phyloP scores from a whole-genome alignment of 192 early-diverging fungal species.

The Paraglomus brasilianum region DNA sequence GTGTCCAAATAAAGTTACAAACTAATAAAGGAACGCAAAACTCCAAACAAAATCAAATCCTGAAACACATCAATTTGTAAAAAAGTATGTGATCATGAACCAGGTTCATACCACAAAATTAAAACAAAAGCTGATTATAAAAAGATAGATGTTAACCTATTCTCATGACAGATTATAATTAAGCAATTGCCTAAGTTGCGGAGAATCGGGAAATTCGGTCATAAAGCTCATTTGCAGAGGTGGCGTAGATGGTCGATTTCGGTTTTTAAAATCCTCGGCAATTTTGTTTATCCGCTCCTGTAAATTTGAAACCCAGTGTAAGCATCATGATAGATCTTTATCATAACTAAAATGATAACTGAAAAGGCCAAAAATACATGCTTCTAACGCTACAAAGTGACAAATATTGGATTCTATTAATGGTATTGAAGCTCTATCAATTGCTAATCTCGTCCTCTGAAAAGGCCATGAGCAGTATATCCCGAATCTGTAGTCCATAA shows the following conservation, averaged over 20 bases:
- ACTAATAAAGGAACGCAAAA: too few species aligned
- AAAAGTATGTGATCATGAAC: too few species aligned
- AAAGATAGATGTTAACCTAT: too few species aligned
- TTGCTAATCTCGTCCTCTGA: constrained; percentile 6
- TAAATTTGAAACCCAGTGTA: neutral
- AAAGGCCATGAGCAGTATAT: constrained; percentile 20
- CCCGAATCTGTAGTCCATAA: constrained; percentile 12
- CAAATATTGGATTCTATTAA: constrained; percentile 16
- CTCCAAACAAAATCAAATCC: too few species aligned
- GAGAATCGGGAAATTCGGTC: constrained; percentile 8
- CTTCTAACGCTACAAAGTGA: constrained; percentile 27
- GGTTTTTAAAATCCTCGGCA: constrained; percentile 1
- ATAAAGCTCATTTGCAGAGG: constrained; percentile 5
- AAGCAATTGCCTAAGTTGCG: constrained; percentile 22
- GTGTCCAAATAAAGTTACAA: too few species aligned
- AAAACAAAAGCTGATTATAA: too few species aligned
- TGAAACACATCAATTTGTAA: too few species aligned
- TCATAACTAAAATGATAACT: too few species aligned
- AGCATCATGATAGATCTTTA: too few species aligned
- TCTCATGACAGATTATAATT: neutral
- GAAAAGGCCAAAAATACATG: neutral
- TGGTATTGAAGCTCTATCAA: constrained; percentile 16
- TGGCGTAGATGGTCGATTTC: neutral
- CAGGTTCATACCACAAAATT: too few species aligned
- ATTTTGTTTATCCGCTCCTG: constrained; percentile 3